phyloP scores from a whole-genome alignment of 768 basidiomycete species.

The Crucibulum laeve region DNA sequence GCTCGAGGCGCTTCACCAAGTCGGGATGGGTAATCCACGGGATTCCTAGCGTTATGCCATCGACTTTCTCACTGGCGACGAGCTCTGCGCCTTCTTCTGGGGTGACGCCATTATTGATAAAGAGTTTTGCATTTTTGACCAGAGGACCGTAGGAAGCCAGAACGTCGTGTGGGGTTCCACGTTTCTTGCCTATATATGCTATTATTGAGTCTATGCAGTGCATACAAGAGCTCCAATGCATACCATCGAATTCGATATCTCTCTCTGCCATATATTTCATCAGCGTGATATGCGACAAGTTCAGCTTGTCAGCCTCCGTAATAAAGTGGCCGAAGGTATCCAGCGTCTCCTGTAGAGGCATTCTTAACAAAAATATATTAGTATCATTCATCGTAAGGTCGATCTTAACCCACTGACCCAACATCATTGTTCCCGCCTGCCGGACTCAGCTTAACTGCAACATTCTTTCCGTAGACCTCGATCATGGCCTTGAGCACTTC shows the following conservation, averaged over 20 bases:
- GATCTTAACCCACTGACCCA: constrained; percentile 20
- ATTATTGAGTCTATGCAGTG: too few relatives aligned
- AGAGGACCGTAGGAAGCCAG: constrained; percentile 28
- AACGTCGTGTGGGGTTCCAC: constrained; percentile 34
- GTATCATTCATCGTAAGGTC: neutral
- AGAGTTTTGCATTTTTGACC: constrained; percentile 30
- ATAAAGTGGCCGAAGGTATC: constrained; percentile 38
- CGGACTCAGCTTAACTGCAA: constrained; percentile 42
- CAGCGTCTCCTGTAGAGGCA: constrained; percentile 39
- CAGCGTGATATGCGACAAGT: constrained; percentile 14
- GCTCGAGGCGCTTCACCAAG: constrained; percentile 14
- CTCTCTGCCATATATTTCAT: constrained; percentile 17
- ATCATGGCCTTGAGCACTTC: constrained; percentile 41
- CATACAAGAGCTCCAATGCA: too few relatives aligned
- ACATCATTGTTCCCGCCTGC: constrained; percentile 42
- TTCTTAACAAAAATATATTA: constrained; percentile 16
- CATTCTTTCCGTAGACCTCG: constrained; percentile 38
- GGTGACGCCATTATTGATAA: constrained; percentile 31
- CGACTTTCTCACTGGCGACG: constrained; percentile 27
- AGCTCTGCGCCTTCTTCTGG: constrained; percentile 33
- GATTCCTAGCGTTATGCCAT: constrained; percentile 32
- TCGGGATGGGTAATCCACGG: constrained; percentile 37
- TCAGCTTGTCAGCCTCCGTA: constrained; percentile 32
- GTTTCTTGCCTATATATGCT: constrained; percentile 22
- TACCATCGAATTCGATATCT: constrained; percentile 27